Base-by-base conservation (phyloP, 2,329 filamentous ascomycete species). In the Chaetothyriales sp. region DNA sequence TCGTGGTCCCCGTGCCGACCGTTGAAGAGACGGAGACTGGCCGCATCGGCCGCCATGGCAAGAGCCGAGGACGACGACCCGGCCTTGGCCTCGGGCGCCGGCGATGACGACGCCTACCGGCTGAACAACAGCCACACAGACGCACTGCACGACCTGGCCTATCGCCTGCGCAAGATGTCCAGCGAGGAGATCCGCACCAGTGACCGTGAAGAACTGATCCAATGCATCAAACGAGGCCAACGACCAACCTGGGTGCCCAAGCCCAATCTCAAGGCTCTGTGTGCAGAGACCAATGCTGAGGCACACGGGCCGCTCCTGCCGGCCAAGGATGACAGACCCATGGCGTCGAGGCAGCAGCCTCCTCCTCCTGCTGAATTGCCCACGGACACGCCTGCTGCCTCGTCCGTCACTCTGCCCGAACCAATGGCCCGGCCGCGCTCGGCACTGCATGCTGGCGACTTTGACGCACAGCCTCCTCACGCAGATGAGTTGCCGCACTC, bases 201-300 rank as follows among this genome's bases (percentile, higher is more conserved):
- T 54, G 81, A 88, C 65, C 78, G 89, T 57, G 80, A 81, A 52
- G 84, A 89, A 66, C 72, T 95, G 61, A 95, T 97, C 52, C 80
- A 89, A 67, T 78, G 83, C 58, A 76, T 95, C 59, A 95, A 95
- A 70, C 80, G 78, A 66, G 81, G 81, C 29, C 82, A 89, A 67
- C 85, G 80, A 62, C 83, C 86, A 40, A 79, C 80, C 4, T 92
- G 86, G 86, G 73, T 82, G 43, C 77, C 81, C 25, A 80, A 75
- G 64, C 76, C 58, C 28, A 76, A 61, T 76, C 78, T 73, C 83
- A 76, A 65, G 62, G 69, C 67, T 37, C 50, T 54, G 10, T 57
- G 54, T 55, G 54, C 54, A 19, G 54, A 53, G 52, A 56, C 59
- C 18, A 62, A 54, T 22, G 44, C 54, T 33, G 48, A 55, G 22